Conservation (phyloP, 2,329 filamentous ascomycete genomes). For the Colletotrichum tanaceti region DNA sequence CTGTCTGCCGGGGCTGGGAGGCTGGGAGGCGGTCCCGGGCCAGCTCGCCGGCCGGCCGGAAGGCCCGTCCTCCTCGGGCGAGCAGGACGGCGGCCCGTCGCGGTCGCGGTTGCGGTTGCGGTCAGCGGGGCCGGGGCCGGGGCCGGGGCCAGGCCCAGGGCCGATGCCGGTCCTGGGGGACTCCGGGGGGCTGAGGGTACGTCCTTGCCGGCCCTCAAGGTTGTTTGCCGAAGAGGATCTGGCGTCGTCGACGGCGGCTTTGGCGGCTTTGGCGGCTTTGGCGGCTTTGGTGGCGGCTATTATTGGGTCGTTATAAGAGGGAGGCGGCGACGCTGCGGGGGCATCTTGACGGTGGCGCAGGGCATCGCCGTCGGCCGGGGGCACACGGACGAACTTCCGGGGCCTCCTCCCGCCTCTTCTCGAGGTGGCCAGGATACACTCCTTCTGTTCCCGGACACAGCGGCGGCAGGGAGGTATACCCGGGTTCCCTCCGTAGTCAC, state of each 20-base stretch:
- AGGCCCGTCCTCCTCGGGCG: constrained; percentile 37
- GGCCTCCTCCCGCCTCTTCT: constrained; percentile 53
- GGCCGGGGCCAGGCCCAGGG: neutral
- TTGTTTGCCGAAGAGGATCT: neutral
- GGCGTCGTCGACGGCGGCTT: neutral
- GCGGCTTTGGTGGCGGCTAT: too few species aligned
- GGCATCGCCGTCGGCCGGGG: constrained; percentile 12
- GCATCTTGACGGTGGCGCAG: neutral
- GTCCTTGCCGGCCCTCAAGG: neutral
- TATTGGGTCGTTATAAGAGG: neutral
- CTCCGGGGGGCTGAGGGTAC: constrained; percentile 1
- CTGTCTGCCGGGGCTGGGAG: constrained; percentile 39
- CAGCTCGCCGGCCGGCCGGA: constrained; percentile 29
- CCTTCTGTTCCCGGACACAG: constrained; percentile 52
- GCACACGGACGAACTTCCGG: constrained; percentile 31
- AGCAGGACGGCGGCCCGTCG: constrained; percentile 41
- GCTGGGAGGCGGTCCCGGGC: constrained; percentile 35
- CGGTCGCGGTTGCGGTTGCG: neutral
- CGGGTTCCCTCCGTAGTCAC: constrained; percentile 50
- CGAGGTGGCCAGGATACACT: constrained; percentile 56
- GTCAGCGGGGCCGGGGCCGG: too few species aligned
- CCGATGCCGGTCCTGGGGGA: too few species aligned
- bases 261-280: neutral
- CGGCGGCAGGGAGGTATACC: constrained; percentile 52
- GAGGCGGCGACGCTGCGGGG: neutral